These are phyloP conservation scores for Omphalotus guepiniiformis DNA, from an alignment of 768 basidiomycete genomes.

Conservation along the genomic window DNA sequence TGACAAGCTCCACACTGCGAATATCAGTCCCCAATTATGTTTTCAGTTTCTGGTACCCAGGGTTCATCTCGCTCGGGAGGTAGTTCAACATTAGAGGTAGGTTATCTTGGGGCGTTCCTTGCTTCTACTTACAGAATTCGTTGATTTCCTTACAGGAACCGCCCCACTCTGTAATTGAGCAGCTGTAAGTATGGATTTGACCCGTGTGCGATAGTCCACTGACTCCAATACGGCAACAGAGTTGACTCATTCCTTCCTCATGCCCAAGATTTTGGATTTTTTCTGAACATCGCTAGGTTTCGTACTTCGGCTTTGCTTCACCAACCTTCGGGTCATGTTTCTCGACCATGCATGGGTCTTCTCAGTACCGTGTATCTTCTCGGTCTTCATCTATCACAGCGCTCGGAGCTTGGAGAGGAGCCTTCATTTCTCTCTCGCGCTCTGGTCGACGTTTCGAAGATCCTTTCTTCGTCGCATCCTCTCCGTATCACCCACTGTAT, in stretches of 20 bases:
- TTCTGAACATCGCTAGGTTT: conserved; percentile 50
- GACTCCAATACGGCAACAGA: conserved; percentile 36
- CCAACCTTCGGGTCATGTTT: conserved; percentile 37
- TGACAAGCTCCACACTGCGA: too few species aligned
- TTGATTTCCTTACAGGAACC: background rate
- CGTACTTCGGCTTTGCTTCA: conserved; percentile 39
- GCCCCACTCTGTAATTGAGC: background rate
- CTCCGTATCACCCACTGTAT: conserved; percentile 28
- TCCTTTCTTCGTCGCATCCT: conserved; percentile 17
- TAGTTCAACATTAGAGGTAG: background rate
- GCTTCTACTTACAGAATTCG: background rate
- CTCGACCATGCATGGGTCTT: conserved; percentile 47
- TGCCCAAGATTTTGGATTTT: conserved; percentile 59
- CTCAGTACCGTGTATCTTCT: conserved; percentile 48
- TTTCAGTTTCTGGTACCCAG: too few species aligned
- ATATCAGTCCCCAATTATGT: too few species aligned
- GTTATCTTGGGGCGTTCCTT: background rate
- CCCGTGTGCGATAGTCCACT: background rate
- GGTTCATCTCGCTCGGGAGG: background rate
- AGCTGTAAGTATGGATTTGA: background rate
- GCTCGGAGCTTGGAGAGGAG: conserved; percentile 24
- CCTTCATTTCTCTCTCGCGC: conserved; percentile 45
- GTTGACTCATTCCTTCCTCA: conserved; percentile 57
- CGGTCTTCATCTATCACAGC: conserved; percentile 38
- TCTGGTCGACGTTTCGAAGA: conserved; percentile 26